A percentile compares a stretch with the other conserved stretches of the same genome.
Evolutionary conservation across 495 filamentous ascomycete genomes (phyloP).

Genomic region (Cercophora samala): DNA sequence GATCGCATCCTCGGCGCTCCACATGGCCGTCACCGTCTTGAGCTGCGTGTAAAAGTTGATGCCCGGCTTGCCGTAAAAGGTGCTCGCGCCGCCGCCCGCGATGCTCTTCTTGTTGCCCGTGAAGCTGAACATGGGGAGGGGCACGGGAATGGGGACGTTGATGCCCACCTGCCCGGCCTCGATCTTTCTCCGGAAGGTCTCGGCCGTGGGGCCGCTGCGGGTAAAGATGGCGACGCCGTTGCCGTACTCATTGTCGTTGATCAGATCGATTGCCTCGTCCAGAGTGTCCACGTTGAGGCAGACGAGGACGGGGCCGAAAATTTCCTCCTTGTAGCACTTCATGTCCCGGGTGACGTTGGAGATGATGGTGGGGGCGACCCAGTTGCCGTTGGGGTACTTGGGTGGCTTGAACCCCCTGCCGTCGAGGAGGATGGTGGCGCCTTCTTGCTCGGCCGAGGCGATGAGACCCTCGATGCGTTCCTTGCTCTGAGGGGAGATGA

Average conservation of each 20-base stretch:
- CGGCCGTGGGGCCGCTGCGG: slow-evolving; percentile 56
- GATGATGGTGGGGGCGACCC: slow-evolving; percentile 92
- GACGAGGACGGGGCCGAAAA: slow-evolving; percentile 93
- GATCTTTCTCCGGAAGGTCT: slow-evolving; percentile 60
- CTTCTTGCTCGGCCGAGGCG: slow-evolving; percentile 83
- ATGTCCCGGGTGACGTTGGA: slow-evolving; percentile 86
- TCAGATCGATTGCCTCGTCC: slow-evolving; percentile 68
- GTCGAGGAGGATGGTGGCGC: slow-evolving; percentile 92
- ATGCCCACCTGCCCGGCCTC: slow-evolving; percentile 77
- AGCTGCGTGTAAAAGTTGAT: slow-evolving; percentile 93
- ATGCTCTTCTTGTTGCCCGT: slow-evolving; percentile 98
- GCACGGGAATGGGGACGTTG: slow-evolving; percentile 82
- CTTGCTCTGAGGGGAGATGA: slow-evolving; percentile 91
- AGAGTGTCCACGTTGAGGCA: slow-evolving; percentile 79
- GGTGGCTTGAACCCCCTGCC: slow-evolving; percentile 81
- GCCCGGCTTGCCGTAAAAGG: slow-evolving; percentile 92
- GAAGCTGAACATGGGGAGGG: slow-evolving; percentile 94
- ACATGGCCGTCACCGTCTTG: slow-evolving; percentile 94
- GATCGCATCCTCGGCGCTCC: slow-evolving; percentile 81
- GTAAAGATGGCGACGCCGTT: slow-evolving; percentile 68
- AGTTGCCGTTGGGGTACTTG: slow-evolving; percentile 97
- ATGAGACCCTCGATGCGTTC: slow-evolving; percentile 87
- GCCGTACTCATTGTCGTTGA: slow-evolving; percentile 64
- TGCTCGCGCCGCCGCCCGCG: slow-evolving; percentile 88
- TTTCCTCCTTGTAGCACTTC: slow-evolving; percentile 94